phyloP scores from a whole-genome alignment of 495 filamentous ascomycete genomes.

The Hypoxylon crocopeplum region DNA sequence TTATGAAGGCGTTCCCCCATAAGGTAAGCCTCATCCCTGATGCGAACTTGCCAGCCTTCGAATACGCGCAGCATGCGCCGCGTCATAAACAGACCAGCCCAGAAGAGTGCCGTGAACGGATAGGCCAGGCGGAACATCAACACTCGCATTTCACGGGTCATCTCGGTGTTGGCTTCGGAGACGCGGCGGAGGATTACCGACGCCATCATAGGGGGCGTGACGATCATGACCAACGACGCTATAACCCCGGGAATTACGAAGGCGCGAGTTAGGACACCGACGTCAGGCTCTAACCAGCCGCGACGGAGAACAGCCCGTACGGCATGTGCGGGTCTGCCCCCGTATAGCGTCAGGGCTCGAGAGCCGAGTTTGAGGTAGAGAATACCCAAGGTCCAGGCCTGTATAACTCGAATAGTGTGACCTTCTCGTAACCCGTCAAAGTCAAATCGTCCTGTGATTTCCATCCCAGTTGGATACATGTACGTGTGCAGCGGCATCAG shows the following conservation, averaged over 20 bases:
- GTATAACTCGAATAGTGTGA: constrained; percentile 86
- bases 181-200: constrained; percentile 40
- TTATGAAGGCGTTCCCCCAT: constrained; percentile 95
- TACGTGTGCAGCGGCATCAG: constrained; percentile 90
- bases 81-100: constrained; percentile 42
- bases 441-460: constrained; percentile 46
- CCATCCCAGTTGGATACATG: constrained; percentile 53
- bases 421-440: constrained; percentile 22
- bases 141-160: constrained; percentile 52
- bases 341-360: constrained; percentile 68
- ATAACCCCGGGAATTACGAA: constrained; percentile 77
- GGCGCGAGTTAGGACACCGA: constrained; percentile 76
- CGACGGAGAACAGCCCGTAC: constrained; percentile 76
- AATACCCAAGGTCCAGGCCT: constrained; percentile 92
- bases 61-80: constrained; percentile 67
- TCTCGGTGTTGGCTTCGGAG: constrained; percentile 39
- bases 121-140: constrained; percentile 77
- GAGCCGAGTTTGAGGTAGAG: constrained; percentile 88
- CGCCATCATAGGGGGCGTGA: constrained; percentile 57
- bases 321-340: constrained; percentile 73
- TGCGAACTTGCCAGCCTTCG: constrained; percentile 78
- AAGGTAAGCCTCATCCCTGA: constrained; percentile 93
- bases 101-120: constrained; percentile 60
- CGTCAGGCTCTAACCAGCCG: constrained; percentile 84
- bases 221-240: constrained; percentile 64